Evolutionary conservation across 2,329 filamentous ascomycete genomes (phyloP).

Genomic region (Fusarium sublunatum): DNA sequence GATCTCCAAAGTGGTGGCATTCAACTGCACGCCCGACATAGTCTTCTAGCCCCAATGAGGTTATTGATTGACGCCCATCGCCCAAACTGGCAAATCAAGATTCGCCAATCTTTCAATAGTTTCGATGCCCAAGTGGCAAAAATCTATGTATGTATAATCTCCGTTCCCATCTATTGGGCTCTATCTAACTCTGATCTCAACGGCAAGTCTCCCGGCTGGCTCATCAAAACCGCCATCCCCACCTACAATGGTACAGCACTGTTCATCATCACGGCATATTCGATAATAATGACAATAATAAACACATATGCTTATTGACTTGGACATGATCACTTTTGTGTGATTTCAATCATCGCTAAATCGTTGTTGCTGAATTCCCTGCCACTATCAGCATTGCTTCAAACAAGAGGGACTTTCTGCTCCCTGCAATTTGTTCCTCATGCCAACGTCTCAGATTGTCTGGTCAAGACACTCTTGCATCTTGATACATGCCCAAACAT

Average conservation of each 20-base stretch:
- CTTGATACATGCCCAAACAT: slow-evolving; percentile 23
- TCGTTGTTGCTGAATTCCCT: slow-evolving; percentile 6
- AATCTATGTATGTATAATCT: not conserved
- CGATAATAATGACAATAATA: not conserved
- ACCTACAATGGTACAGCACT: not conserved
- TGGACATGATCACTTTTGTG: slow-evolving; percentile 7
- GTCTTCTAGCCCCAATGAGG: slow-evolving; percentile 7
- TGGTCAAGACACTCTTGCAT: slow-evolving; percentile 17
- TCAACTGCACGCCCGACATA: slow-evolving; percentile 7
- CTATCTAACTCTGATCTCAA: not conserved
- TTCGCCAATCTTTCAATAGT: slow-evolving; percentile 34
- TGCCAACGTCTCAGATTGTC: slow-evolving; percentile 13
- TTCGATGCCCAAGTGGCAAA: slow-evolving; percentile 38
- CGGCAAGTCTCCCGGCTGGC: not conserved
- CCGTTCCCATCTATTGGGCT: slow-evolving; percentile 10
- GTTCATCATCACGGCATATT: not conserved
- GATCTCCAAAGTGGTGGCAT: slow-evolving; percentile 6
- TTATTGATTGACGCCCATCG: slow-evolving; percentile 14
- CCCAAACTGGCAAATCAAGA: slow-evolving; percentile 12
- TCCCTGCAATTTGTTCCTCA: slow-evolving; percentile 24
- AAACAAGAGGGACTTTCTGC: not conserved
- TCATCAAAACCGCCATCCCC: not conserved
- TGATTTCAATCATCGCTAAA: slow-evolving; percentile 9
- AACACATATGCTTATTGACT: not conserved
- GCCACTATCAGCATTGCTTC: not conserved